Percentiles rank a stretch among this genome's conserved stretches.
These are phyloP conservation scores for Hypoxylon subgilvum DNA, from an alignment of 495 filamentous ascomycete species.

Conservation along the genomic window DNA sequence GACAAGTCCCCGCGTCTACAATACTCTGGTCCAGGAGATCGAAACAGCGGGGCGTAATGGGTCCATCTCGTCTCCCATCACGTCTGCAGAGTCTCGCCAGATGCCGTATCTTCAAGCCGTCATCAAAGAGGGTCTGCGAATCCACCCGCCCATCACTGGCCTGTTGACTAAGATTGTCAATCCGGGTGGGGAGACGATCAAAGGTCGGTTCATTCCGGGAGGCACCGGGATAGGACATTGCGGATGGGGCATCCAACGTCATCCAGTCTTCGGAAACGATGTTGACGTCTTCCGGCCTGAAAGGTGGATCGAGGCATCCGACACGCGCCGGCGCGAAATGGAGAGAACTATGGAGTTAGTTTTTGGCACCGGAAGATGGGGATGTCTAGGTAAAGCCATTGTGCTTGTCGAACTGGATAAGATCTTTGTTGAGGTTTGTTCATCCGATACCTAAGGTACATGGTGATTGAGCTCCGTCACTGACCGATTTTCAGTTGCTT, in stretches of 20 bases:
- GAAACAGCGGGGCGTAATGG: constrained; percentile 43
- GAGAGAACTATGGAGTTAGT: not conserved
- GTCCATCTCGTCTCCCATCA: constrained; percentile 44
- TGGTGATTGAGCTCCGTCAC: not conserved
- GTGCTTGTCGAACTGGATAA: not conserved
- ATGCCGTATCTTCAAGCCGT: constrained; percentile 56
- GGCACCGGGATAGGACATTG: constrained; percentile 56
- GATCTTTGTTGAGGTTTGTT: not conserved
- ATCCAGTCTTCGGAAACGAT: not conserved
- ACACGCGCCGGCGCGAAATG: not conserved
- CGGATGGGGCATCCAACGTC: constrained; percentile 45
- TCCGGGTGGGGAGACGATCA: constrained; percentile 53
- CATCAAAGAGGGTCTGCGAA: constrained; percentile 55
- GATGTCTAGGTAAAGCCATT: not conserved
- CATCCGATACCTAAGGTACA: not conserved
- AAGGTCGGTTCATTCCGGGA: constrained; percentile 53
- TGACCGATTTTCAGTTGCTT: not conserved
- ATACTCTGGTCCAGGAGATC: constrained; percentile 62
- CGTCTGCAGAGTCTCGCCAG: constrained; percentile 45
- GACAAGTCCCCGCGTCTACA: constrained; percentile 50
- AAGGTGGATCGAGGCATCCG: not conserved
- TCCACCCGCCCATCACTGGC: constrained; percentile 43
- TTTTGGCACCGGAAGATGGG: not conserved
- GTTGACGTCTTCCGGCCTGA: not conserved
- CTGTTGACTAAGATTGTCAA: constrained; percentile 47